Evolutionary conservation across 2,329 filamentous ascomycete species (phyloP), one percentile per base, ranked within the genome.

Genomic region (Fusarium napiforme): DNA sequence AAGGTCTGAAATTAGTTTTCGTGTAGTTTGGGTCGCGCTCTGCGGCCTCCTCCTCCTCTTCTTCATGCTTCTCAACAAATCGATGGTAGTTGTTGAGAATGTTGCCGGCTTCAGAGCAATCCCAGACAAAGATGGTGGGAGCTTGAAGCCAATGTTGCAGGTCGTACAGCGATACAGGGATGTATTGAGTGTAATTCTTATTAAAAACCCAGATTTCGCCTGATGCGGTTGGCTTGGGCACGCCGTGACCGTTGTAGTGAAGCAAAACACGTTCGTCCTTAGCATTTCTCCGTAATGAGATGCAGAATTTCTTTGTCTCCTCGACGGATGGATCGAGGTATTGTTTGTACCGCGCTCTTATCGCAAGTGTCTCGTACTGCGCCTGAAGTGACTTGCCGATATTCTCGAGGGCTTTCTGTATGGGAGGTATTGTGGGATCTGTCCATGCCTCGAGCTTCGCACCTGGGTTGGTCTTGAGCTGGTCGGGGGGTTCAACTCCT

Each of bases 121-220:
- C 96, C 88, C 97, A 99, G 39, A 99, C 96, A 79, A 97, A 99
- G 47, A 99, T 91, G 68, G 95, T 97, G 1, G 96, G 96, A 1
- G 95, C 96, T 71, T 96, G 95, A 12, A 99, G 90, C 96, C 96
- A 99, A 66, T 93, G 92, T 82, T 98, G 96, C 49, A 99, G 85
- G 80, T 99, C 96, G 78, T 97, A 98, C 14, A 99, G 85, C 2
- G 96, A 97, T 47, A 99, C 93, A 0, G 96, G 96, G 46, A 99
- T 99, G 80, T 99, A 99, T 83, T 99, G 96, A 0, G 96, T 99
- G 81, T 98, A 99, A 75, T 94, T 98, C 77, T 96, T 96, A 83
- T 99, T 99, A 82, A 99, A 99, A 9, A 98, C 97, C 96, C 96
- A 99, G 26, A 99, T 97, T 82, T 99, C 96, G 19, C 96, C 96